Percentiles rank a stretch among this genome's conserved stretches.
Conservation (phyloP, 2,329 filamentous ascomycete species). For the Passalora sequoiae region DNA sequence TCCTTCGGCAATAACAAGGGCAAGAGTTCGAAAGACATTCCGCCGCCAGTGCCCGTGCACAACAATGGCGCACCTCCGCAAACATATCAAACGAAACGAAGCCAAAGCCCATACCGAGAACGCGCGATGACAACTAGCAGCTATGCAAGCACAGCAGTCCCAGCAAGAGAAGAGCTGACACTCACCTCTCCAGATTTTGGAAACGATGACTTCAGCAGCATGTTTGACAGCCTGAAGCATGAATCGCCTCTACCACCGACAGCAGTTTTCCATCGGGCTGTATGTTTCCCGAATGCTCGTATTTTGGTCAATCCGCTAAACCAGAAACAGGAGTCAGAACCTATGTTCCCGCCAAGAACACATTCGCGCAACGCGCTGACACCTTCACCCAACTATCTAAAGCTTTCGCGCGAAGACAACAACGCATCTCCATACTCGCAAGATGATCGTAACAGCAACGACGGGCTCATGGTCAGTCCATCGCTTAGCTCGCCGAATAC, state of each 20-base stretch:
- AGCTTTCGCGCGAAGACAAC: slow-evolving; percentile 18
- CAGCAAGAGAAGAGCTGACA: slow-evolving; percentile 25
- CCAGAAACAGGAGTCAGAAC: slow-evolving; percentile 29
- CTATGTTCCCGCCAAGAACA: slow-evolving; percentile 31
- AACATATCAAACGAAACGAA: slow-evolving; percentile 6
- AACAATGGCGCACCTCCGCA: slow-evolving; percentile 2
- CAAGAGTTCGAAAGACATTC: slow-evolving; percentile 14
- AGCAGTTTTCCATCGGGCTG: slow-evolving; percentile 20
- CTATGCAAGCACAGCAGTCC: slow-evolving; percentile 38
- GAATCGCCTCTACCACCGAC: slow-evolving; percentile 20
- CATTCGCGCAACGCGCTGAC: slow-evolving; percentile 28
- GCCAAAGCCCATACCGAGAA: slow-evolving; percentile 33
- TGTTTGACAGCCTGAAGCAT: slow-evolving; percentile 32
- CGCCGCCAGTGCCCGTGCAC: slow-evolving; percentile 18
- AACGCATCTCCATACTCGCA: slow-evolving; percentile 30
- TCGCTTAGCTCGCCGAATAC: slow-evolving; percentile 27
- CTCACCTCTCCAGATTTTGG: slow-evolving; percentile 31
- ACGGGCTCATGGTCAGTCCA: slow-evolving; percentile 28
- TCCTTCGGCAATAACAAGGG: slow-evolving; percentile 46
- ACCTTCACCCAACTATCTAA: slow-evolving; percentile 24
- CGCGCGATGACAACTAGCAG: slow-evolving; percentile 39
- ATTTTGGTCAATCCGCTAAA: neutral
- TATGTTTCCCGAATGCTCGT: slow-evolving; percentile 5
- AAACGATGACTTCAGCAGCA: slow-evolving; percentile 33
- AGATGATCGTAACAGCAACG: slow-evolving; percentile 30